Conservation (phyloP, 2,329 filamentous ascomycete species). For the Calonectria hawksworthii region DNA sequence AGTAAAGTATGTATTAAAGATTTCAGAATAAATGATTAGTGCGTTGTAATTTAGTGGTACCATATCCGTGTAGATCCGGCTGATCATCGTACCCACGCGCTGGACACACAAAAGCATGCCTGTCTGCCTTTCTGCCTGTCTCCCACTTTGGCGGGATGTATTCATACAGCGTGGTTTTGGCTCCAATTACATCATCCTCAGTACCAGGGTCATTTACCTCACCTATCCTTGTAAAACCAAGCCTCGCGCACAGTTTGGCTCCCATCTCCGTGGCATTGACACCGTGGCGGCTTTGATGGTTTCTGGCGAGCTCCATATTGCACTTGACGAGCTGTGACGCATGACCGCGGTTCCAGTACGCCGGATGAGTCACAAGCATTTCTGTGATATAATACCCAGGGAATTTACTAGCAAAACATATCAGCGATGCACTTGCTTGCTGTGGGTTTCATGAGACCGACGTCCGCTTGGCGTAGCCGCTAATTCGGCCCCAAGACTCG, state of each 20-base stretch:
- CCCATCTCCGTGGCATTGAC: neutral
- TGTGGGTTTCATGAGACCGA: neutral
- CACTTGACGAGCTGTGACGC: neutral
- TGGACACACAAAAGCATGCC: neutral
- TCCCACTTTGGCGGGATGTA: neutral
- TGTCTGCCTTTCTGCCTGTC: neutral
- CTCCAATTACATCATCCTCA: neutral
- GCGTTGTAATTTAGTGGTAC: neutral
- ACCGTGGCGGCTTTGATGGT: neutral
- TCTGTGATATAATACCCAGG: neutral
- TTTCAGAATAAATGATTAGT: neutral
- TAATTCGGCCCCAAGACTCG: neutral
- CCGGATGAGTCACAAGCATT: neutral
- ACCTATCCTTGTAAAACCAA: neutral
- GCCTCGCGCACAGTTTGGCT: neutral
- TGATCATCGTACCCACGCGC: neutral
- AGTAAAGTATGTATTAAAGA: neutral
- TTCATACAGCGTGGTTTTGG: neutral
- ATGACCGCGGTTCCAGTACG: neutral
- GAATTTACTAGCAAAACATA: neutral
- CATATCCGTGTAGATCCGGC: neutral
- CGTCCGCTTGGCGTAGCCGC: neutral
- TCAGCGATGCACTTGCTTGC: neutral
- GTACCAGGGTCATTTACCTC: neutral
- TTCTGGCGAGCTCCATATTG: neutral